Evolutionary conservation across 2,329 filamentous ascomycete species (phyloP).

Genomic region (Ophiostoma montium): DNA sequence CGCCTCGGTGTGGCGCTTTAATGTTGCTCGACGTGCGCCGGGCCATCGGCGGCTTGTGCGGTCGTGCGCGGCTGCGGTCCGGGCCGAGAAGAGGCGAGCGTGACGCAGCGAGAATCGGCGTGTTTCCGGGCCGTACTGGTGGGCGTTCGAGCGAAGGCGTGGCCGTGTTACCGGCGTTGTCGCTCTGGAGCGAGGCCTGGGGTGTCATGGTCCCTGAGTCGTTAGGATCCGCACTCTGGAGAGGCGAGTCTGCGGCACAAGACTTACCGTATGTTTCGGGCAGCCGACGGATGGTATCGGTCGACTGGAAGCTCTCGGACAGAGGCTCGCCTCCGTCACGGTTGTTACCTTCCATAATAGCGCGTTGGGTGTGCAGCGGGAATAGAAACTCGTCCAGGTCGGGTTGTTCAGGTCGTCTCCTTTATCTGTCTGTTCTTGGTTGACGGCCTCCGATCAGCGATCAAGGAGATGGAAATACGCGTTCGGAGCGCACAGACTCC

Average conservation of each 20-base stretch:
- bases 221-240: background rate
- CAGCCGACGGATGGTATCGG: constrained; percentile 44
- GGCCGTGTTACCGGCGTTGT: constrained; percentile 6
- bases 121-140: constrained; percentile 22
- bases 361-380: background rate
- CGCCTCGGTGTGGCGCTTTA: constrained; percentile 62
- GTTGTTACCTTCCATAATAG: constrained; percentile 3
- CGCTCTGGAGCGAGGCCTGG: constrained; percentile 5
- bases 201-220: constrained; percentile 7
- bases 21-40: constrained; percentile 61
- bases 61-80: constrained; percentile 36
- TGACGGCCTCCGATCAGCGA: too few species aligned
- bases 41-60: constrained; percentile 58
- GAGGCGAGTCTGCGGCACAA: background rate
- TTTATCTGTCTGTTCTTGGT: too few species aligned
- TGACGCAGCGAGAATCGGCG: constrained; percentile 17
- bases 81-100: constrained; percentile 32
- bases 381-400: background rate
- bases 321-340: constrained; percentile 22
- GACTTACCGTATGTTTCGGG: constrained; percentile 44
- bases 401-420: too few species aligned
- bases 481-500: constrained; percentile 3
- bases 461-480: background rate
- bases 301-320: constrained; percentile 42
- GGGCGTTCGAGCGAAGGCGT: constrained; percentile 23